These are phyloP conservation scores for Lasiodiplodia theobromae DNA, from an alignment of 2,329 filamentous ascomycete species.

Conservation along the genomic window DNA sequence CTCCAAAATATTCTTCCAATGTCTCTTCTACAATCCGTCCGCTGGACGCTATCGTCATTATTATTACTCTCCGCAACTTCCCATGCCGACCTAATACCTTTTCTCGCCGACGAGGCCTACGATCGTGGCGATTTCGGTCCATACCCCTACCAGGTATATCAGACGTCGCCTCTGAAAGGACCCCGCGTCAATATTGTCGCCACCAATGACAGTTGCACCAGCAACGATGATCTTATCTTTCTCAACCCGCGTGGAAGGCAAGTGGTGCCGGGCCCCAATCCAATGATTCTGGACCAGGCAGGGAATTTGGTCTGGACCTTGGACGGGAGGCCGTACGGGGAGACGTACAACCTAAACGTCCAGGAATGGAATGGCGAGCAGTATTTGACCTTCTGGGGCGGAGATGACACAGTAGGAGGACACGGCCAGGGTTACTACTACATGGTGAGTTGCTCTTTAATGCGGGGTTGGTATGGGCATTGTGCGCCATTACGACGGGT, in stretches of 20 bases:
- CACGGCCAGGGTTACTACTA: slow-evolving; percentile 45
- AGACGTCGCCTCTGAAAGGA: slow-evolving; percentile 30
- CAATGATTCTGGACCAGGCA: slow-evolving; percentile 44
- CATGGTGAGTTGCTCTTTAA: slow-evolving; percentile 36
- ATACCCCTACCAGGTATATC: slow-evolving; percentile 33
- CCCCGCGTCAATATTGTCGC: slow-evolving; percentile 33
- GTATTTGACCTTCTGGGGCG: slow-evolving; percentile 50
- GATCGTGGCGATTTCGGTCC: slow-evolving; percentile 34
- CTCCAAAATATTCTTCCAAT: slow-evolving; percentile 12
- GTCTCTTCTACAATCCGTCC: slow-evolving; percentile 20
- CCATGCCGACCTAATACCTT: slow-evolving; percentile 30
- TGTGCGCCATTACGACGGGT: slow-evolving; percentile 30
- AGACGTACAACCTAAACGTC: slow-evolving; percentile 39
- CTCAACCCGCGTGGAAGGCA: slow-evolving; percentile 31
- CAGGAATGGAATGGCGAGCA: slow-evolving; percentile 45
- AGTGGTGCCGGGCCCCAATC: slow-evolving; percentile 36
- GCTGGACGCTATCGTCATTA: slow-evolving; percentile 22
- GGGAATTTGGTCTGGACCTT: slow-evolving; percentile 45
- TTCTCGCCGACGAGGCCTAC: slow-evolving; percentile 32
- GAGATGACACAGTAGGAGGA: slow-evolving; percentile 41
- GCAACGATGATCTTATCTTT: slow-evolving; percentile 31
- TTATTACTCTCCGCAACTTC: slow-evolving; percentile 2
- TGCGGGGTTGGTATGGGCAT: slow-evolving; percentile 28
- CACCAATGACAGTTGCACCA: slow-evolving; percentile 23
- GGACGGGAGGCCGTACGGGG: slow-evolving; percentile 36